Conservation (phyloP, 2,329 filamentous ascomycete species). For the Trichoderma polysporum region DNA sequence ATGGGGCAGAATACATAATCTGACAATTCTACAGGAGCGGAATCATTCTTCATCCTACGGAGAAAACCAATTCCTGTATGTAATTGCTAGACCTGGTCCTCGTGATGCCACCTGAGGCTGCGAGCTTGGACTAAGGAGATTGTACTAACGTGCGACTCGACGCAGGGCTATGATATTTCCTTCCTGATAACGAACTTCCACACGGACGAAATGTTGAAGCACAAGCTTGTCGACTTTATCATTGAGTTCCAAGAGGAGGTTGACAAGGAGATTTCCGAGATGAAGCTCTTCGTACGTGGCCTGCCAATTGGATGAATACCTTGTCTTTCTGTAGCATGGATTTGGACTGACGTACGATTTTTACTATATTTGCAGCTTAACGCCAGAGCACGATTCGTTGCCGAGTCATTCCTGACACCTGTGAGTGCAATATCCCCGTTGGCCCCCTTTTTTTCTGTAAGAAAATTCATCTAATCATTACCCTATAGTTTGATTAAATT, state of each 20-base stretch:
- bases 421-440: conserved; percentile 45
- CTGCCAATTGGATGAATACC: no score
- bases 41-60: conserved; percentile 94
- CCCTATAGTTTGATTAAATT: conserved; percentile 37
- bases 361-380: conserved; percentile 65
- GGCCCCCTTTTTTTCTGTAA: background rate
- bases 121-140: background rate
- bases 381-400: conserved; percentile 93
- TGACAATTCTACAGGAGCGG: conserved; percentile 55
- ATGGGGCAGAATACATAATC: background rate
- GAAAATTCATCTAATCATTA: background rate
- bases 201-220: conserved; percentile 97
- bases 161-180: conserved; percentile 95
- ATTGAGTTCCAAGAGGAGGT: conserved; percentile 99
- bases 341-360: background rate
- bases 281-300: conserved; percentile 94
- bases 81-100: background rate
- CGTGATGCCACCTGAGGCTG: background rate
- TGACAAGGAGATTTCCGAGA: conserved; percentile 99
- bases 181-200: conserved; percentile 99
- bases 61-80: conserved; percentile 89
- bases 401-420: conserved; percentile 96
- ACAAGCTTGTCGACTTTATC: conserved; percentile 81
- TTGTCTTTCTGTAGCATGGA: no score
- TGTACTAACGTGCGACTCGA: background rate